These are phyloP conservation scores for Tetradesmus obliquus DNA, from an alignment of 139 green algal species.

Conservation along the genomic window DNA sequence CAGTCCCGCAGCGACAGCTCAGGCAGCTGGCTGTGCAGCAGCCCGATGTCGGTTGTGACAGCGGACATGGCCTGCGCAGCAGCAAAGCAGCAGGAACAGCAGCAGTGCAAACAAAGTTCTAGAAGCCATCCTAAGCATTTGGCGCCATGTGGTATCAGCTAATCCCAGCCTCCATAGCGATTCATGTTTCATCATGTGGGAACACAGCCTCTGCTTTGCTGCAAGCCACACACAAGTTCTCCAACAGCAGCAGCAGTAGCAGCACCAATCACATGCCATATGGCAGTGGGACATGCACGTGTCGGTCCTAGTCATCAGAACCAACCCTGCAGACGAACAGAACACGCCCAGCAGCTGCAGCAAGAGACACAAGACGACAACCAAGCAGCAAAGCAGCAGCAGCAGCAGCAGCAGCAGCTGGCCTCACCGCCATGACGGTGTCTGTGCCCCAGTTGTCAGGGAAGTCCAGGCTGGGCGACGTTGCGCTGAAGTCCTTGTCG, in stretches of 20 bases:
- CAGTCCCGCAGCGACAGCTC: constrained; percentile 73
- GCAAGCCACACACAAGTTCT: neutral
- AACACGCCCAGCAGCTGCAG: neutral
- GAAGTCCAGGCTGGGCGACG: constrained; percentile 30
- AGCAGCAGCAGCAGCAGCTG: neutral
- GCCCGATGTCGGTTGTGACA: constrained; percentile 68
- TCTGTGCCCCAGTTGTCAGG: constrained; percentile 74
- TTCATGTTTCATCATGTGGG: neutral
- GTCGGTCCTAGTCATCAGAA: too few relatives aligned
- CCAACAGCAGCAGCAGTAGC: constrained; percentile 35
- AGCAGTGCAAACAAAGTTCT: neutral
- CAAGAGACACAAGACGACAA: neutral
- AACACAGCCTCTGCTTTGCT: neutral
- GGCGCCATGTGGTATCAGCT: neutral
- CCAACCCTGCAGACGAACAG: neutral
- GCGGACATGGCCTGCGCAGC: constrained; percentile 64
- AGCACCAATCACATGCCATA: neutral
- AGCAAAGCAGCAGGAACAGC: neutral
- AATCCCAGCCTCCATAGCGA: neutral
- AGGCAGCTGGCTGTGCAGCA: constrained; percentile 73
- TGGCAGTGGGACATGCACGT: neutral
- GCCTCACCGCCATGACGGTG: constrained; percentile 48
- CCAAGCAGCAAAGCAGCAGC: neutral
- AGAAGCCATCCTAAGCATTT: neutral
- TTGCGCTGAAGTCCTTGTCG: constrained; percentile 21